phyloP scores from a whole-genome alignment of 768 basidiomycete genomes.

The Termitomyces sp. region DNA sequence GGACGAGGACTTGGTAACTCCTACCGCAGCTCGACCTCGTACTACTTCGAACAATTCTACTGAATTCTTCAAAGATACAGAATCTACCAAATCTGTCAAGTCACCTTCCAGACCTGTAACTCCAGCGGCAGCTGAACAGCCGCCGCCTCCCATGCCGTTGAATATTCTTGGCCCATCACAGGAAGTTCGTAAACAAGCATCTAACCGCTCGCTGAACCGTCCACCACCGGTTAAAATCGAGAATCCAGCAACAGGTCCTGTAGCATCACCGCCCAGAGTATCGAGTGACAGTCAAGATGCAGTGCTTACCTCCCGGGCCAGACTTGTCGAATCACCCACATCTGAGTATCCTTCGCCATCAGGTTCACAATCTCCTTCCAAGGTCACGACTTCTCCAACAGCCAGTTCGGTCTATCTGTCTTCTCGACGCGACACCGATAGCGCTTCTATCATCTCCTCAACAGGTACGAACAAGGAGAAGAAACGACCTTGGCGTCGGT shows the following conservation, averaged over 20 bases:
- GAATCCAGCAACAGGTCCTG: constrained; percentile 24
- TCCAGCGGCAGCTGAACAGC: constrained; percentile 17
- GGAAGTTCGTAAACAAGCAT: constrained; percentile 28
- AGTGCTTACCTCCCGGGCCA: constrained; percentile 17
- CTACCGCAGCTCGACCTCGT: constrained; percentile 15
- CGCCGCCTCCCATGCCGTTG: constrained; percentile 15
- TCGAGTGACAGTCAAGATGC: constrained; percentile 14
- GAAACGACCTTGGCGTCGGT: constrained; percentile 39
- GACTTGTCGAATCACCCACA: constrained; percentile 44
- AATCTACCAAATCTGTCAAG: constrained; percentile 11
- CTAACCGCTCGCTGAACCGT: constrained; percentile 30
- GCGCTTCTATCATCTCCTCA: constrained; percentile 19
- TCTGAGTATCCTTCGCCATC: constrained; percentile 21
- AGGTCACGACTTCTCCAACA: constrained; percentile 6
- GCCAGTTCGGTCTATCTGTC: constrained; percentile 16
- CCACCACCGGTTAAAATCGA: constrained; percentile 20
- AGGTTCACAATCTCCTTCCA: constrained; percentile 10
- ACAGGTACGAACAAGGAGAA: constrained; percentile 24
- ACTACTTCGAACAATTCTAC: constrained; percentile 6
- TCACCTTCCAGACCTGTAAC: constrained; percentile 10
- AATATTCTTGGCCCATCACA: constrained; percentile 20
- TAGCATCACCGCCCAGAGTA: constrained; percentile 2
- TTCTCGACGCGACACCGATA: constrained; percentile 18
- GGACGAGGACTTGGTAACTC: constrained; percentile 17
- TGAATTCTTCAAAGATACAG: constrained; percentile 5